Percentiles rank a stretch among this genome's conserved stretches.
Evolutionary conservation across 2,329 filamentous ascomycete species (phyloP).

Genomic region (Chaetomiaceae sp.): DNA sequence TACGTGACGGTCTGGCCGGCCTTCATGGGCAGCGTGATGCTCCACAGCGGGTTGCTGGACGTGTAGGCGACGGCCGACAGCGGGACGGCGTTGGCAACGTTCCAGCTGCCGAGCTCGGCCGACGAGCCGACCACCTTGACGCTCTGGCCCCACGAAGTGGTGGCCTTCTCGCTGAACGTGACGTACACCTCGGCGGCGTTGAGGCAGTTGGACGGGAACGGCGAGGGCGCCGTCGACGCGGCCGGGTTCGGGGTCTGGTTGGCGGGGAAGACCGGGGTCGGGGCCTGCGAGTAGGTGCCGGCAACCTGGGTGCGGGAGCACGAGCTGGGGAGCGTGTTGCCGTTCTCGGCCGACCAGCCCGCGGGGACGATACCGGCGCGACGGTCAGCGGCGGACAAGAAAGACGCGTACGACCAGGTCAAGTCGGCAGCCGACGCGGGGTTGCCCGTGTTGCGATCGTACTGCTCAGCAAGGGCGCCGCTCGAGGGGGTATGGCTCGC

Average conservation of each 20-base stretch:
- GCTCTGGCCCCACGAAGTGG: constrained; percentile 56
- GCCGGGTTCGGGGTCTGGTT: constrained; percentile 41
- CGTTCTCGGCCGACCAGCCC: constrained; percentile 48
- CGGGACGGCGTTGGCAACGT: constrained; percentile 47
- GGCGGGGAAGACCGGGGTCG: constrained; percentile 45
- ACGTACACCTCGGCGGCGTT: constrained; percentile 48
- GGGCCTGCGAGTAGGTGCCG: constrained; percentile 49
- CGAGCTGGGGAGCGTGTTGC: constrained; percentile 43
- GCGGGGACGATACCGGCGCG: constrained; percentile 51
- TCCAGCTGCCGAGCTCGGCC: constrained; percentile 58
- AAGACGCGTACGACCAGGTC: constrained; percentile 70
- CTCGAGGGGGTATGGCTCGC: constrained; percentile 56
- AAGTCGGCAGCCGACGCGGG: constrained; percentile 62
- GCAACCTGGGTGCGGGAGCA: constrained; percentile 44
- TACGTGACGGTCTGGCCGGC: constrained; percentile 57
- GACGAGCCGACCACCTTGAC: constrained; percentile 61
- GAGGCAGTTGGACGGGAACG: constrained; percentile 34
- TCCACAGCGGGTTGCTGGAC: constrained; percentile 56
- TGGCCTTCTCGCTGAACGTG: constrained; percentile 56
- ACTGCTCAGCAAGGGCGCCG: constrained; percentile 67
- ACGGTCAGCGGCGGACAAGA: constrained; percentile 58
- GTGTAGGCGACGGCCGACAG: constrained; percentile 59
- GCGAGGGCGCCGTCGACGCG: constrained; percentile 23
- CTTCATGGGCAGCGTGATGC: constrained; percentile 47
- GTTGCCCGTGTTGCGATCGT: constrained; percentile 45